Base-by-base conservation (phyloP, 2,329 filamentous ascomycete genomes). In the Fusarium redolens region DNA sequence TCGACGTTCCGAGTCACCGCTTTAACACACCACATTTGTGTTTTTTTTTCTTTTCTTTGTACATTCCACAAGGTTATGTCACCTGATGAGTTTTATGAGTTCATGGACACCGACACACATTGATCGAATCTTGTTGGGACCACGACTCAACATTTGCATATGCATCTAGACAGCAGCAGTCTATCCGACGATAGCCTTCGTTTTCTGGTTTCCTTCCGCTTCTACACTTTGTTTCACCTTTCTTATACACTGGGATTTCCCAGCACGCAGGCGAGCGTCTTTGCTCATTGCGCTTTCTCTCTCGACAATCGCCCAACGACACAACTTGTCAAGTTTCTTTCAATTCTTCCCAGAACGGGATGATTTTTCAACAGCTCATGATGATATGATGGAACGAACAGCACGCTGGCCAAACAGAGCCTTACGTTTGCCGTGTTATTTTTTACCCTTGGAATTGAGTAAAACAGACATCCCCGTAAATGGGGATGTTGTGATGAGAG, bases 1-100 rank as follows among this genome's bases (percentile, higher is more conserved):
- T 13, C 82, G 82, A 64, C 84, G 84, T 56, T 87, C 88, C 12
- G 84, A 88, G 71, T 88, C 87, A 28, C 87, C 87, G 6, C 76
- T 84, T 45, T 87, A 81, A 84, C 51, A 44, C 28, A 47, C 43
- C 30, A 64, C 57, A n/a, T 55, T 45, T 37, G 14, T 37, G 59
- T 63, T 75, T 65, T 75, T n/a, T 68, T 70, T 57, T 35, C 65
- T 75, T 69, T 72, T 54, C 45, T 69, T 68, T 73, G 69, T 76
- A 74, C 68, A 72, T 62, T 72, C 56, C 65, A 51, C 52, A 68
- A 65, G 40, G 50, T 72, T 54, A 77, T 74, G 68, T 70, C 69
- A 52, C 64, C 66, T 69, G 62, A 77, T 62, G 74, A 76, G n/a
- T 63, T 72, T 77, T 59, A 78, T 68, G 75, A 77, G 66, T 73